A percentile compares a stretch with the other conserved stretches of the same genome.
Evolutionary conservation across 1,284 basidiomycete species (phyloP).

Genomic region (Apiotrichum brassicae): DNA sequence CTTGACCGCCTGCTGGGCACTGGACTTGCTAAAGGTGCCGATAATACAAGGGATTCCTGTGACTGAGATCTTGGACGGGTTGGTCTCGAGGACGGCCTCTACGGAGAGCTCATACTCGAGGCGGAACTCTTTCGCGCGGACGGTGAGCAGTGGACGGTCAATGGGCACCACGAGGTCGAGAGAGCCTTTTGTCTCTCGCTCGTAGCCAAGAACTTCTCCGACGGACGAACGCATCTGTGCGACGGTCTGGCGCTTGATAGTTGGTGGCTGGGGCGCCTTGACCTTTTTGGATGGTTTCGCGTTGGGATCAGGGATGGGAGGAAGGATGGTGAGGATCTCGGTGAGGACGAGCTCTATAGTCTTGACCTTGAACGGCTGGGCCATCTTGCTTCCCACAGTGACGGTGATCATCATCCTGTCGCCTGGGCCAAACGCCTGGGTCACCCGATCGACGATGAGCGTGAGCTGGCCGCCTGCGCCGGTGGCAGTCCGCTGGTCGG

Average conservation of each 20-base stretch:
- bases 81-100: slow-evolving; percentile 62
- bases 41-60: slow-evolving; percentile 53
- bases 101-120: slow-evolving; percentile 69
- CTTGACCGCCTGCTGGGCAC: slow-evolving; percentile 38
- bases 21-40: slow-evolving; percentile 29
- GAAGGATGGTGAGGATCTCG: slow-evolving; percentile 56
- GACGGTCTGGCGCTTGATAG: slow-evolving; percentile 50
- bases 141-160: slow-evolving; percentile 65
- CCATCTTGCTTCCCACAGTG: slow-evolving; percentile 49
- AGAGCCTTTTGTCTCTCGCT: slow-evolving; percentile 50
- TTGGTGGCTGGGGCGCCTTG: slow-evolving; percentile 55
- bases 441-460: slow-evolving; percentile 60
- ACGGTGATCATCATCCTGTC: slow-evolving; percentile 69
- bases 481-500: slow-evolving; percentile 60
- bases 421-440: slow-evolving; percentile 72
- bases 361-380: slow-evolving; percentile 65
- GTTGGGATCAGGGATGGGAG: slow-evolving; percentile 13
- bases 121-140: slow-evolving; percentile 71
- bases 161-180: slow-evolving; percentile 61
- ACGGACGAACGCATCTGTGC: not conserved
- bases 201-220: slow-evolving; percentile 1
- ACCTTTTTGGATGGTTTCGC: slow-evolving; percentile 48
- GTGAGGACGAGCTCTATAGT: slow-evolving; percentile 71
- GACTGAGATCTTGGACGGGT: slow-evolving; percentile 59
- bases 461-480: slow-evolving; percentile 58